Evolutionary conservation across 78 protist species (phyloP).

Genomic region (Diacronema lutheri): DNA sequence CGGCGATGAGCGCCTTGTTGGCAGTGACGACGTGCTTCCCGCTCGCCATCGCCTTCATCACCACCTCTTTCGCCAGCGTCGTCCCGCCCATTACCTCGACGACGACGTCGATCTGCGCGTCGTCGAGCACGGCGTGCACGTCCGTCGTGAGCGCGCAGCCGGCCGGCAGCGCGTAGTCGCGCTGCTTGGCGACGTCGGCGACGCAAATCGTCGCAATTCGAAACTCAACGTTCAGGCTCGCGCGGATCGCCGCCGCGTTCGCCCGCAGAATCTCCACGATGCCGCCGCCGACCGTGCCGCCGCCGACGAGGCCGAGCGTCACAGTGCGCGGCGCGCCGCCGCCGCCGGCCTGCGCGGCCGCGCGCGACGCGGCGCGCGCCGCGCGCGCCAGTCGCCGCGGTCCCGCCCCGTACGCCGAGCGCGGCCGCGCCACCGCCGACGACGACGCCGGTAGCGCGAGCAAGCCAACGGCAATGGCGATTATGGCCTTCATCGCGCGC

Average conservation of each 20-base stretch:
- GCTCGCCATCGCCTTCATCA: neutral
- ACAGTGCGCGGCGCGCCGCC: neutral
- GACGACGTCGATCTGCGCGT: neutral
- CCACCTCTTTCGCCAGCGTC: slow-evolving; percentile 12
- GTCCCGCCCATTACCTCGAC: slow-evolving; percentile 26
- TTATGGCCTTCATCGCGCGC: no score
- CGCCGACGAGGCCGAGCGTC: slow-evolving; percentile 6
- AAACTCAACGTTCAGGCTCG: neutral
- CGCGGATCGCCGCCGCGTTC: neutral
- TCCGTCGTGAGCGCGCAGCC: neutral
- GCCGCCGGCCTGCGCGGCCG: no score
- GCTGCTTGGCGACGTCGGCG: neutral
- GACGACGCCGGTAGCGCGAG: no score
- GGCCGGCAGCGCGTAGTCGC: slow-evolving; percentile 1
- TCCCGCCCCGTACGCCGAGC: no score
- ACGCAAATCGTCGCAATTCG: neutral
- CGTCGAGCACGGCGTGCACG: neutral
- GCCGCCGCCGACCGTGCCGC: slow-evolving; percentile 32
- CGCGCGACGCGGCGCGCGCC: no score
- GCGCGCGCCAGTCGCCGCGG: no score
- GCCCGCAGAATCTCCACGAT: neutral
- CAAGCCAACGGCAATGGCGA: no score
- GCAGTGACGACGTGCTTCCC: slow-evolving; percentile 31
- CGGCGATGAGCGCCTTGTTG: slow-evolving; percentile 27
- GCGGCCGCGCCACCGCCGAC: no score